Evolutionary conservation across 768 basidiomycete species (phyloP).

Genomic region (Rhizopogon vinicolor): DNA sequence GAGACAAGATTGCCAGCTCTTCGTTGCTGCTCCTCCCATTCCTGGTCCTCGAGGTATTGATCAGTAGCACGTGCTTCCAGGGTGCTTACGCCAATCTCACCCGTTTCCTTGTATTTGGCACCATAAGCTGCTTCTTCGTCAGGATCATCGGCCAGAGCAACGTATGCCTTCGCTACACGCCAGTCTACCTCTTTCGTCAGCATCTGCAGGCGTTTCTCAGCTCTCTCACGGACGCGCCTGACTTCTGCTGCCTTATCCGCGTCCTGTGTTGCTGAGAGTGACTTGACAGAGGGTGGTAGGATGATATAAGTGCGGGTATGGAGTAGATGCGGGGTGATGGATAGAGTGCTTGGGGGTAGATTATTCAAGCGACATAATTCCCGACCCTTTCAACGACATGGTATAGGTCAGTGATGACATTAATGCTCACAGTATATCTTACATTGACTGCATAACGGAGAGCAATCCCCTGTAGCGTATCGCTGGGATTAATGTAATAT

Average conservation of each 20-base stretch:
- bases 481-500: slow-evolving; percentile 51
- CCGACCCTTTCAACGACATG: slow-evolving; percentile 36
- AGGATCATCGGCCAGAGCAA: slow-evolving; percentile 52
- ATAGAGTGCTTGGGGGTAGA: slow-evolving; percentile 59
- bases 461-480: slow-evolving; percentile 64
- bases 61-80: slow-evolving; percentile 52
- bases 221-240: slow-evolving; percentile 45
- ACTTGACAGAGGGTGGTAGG: slow-evolving; percentile 40
- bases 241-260: slow-evolving; percentile 36
- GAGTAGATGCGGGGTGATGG: slow-evolving; percentile 68
- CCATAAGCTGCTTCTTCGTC: slow-evolving; percentile 16
- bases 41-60: slow-evolving; percentile 60
- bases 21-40: slow-evolving; percentile 53
- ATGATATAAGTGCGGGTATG: slow-evolving; percentile 60
- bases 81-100: slow-evolving; percentile 8
- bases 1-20: slow-evolving; percentile 19
- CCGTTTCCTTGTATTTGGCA: slow-evolving; percentile 21
- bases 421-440: slow-evolving; percentile 21
- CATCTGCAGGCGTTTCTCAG: slow-evolving; percentile 56
- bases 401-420: background rate
- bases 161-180: slow-evolving; percentile 63
- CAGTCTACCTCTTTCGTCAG: slow-evolving; percentile 69
- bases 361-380: slow-evolving; percentile 63
- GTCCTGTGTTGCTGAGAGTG: slow-evolving; percentile 25
- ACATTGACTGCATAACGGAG: slow-evolving; percentile 60